Base-by-base conservation (phyloP, 2,329 filamentous ascomycete species). In the Stagonosporopsis tanaceti region DNA sequence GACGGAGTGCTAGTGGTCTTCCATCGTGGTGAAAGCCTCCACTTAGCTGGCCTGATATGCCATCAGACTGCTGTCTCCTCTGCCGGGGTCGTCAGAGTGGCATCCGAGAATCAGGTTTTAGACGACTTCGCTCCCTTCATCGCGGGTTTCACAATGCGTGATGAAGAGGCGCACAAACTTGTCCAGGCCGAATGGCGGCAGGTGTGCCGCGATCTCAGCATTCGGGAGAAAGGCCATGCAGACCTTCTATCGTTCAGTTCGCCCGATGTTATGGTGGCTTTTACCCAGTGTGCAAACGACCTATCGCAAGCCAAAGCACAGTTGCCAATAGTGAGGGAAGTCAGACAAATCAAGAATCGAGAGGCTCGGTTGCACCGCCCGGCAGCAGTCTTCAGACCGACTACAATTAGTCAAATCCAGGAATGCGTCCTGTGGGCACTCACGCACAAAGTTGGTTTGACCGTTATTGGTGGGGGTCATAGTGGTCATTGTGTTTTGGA, bases 391-490 rank as follows among this genome's bases (percentile, higher is more conserved):
- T 34, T 83, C 12, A 75, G 70, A 57, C 86, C 86, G 9, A 81
- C 69, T 50, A 66, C 79, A 1, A 44, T 85, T 24, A 32, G 15
- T 35, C 80, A 87, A 0, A 65, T 89, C 38, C 85, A 86, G 64
- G 44, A 77, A 3, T 88, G 85, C 60, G 80, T 88, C 48, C 67
- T 38, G 65, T 89, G 85, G 86, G 85, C 85, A 62, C 34, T 84
- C 9, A 69, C 81, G 60, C 74, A 85, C 50, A 53, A 54, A 0
- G 25, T 78, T 1, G 65, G 80, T 38, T 69, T 87, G 48, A 84
- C 81, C 0, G 70, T 88, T 25, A 14, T 89, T 17, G 81, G 85
- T 6, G 86, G 87, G 0, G 78, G 87, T 14, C 86, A 89, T 64
- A 85, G 86, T 62, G 83, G 80, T 6, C 84, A 89, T 47, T 89